Evolutionary conservation across 768 basidiomycete genomes (phyloP).

Genomic region (Boletus rufocinnamomeus): DNA sequence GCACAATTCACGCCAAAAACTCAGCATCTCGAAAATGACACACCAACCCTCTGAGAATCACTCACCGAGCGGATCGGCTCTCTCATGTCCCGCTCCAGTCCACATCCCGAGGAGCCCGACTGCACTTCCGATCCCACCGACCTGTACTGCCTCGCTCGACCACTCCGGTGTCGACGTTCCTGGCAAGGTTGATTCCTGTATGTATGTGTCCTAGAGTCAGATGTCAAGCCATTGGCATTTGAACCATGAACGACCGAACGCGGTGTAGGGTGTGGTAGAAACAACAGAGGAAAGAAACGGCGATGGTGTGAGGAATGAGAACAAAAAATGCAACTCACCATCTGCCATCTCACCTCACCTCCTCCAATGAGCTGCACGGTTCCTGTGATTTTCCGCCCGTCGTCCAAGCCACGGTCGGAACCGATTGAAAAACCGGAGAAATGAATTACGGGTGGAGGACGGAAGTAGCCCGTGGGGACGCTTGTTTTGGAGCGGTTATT

Average conservation of each 20-base stretch:
- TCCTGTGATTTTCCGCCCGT: constrained; percentile 41
- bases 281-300: background rate
- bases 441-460: constrained; percentile 51
- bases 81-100: constrained; percentile 53
- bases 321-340: constrained; percentile 37
- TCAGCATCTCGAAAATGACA: background rate
- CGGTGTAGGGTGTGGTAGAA: too few species aligned
- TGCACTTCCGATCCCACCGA: constrained; percentile 56
- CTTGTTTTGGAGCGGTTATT: background rate
- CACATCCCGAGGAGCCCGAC: constrained; percentile 56
- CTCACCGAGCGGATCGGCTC: constrained; percentile 46
- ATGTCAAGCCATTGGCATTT: background rate
- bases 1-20: background rate
- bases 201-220: constrained; percentile 18
- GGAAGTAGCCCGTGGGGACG: constrained; percentile 28
- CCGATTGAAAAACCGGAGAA: constrained; percentile 48
- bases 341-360: constrained; percentile 52
- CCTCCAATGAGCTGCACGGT: constrained; percentile 50
- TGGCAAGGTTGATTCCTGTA: constrained; percentile 36
- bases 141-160: constrained; percentile 57
- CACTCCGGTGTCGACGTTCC: constrained; percentile 44
- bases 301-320: background rate
- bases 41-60: background rate
- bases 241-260: background rate
- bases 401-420: constrained; percentile 35